Evolutionary conservation across 805 yeast genomes (phyloP).

Genomic region (baker's yeast (Saccharomyces cerevisiae)): DNA sequence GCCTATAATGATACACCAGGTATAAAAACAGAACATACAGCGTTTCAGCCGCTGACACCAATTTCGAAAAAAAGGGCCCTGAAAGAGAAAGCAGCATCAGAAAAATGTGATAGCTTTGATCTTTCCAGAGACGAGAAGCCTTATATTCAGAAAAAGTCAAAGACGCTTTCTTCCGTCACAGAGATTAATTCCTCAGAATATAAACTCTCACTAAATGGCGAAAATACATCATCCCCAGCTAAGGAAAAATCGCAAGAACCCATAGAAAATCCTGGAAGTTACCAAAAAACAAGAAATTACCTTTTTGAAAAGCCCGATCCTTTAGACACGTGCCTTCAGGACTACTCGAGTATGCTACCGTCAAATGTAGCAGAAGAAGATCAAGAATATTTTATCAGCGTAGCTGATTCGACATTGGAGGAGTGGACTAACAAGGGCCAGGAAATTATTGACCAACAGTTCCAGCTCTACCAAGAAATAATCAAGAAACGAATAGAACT

Average conservation of each 20-base stretch:
- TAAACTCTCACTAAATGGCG: not conserved
- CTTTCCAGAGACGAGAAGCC: not conserved
- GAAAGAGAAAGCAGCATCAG: not conserved
- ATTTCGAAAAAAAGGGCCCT: not conserved
- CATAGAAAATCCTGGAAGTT: not conserved
- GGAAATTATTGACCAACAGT: constrained; percentile 28
- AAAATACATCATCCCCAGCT: not conserved
- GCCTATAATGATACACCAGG: not conserved
- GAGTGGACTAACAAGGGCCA: constrained; percentile 37
- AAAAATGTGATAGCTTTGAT: not conserved
- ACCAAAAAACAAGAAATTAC: not conserved
- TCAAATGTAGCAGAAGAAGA: constrained; percentile 5
- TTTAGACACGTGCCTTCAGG: not conserved
- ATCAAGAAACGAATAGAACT: constrained; percentile 34
- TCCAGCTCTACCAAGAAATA: constrained; percentile 29
- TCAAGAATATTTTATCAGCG: constrained; percentile 20
- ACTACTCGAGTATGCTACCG: not conserved
- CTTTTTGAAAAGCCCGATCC: not conserved
- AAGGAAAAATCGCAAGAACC: not conserved
- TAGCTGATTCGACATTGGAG: constrained; percentile 19
- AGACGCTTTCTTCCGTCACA: not conserved
- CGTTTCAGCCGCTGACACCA: not conserved
- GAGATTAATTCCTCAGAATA: not conserved
- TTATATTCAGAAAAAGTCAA: not conserved
- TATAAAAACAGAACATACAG: not conserved